Conservation (phyloP, 1,139 yeast genomes). For the Kluyveromyces sp. region DNA sequence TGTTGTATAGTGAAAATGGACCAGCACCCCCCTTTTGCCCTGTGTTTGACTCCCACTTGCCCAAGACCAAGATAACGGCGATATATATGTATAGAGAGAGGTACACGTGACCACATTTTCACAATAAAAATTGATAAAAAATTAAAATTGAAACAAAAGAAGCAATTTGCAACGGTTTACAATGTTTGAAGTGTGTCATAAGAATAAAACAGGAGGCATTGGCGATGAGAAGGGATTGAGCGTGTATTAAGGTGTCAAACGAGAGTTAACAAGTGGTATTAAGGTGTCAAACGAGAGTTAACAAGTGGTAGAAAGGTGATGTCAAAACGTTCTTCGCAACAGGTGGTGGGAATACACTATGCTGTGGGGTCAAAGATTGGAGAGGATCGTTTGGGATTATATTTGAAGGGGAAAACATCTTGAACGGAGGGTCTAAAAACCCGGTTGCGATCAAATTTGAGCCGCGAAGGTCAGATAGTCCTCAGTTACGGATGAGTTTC, state of each 20-base stretch:
- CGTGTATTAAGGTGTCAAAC: neutral
- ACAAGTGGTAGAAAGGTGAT: neutral
- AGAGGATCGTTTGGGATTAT: slow-evolving; percentile 95
- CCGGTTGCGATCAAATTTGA: slow-evolving; percentile 73
- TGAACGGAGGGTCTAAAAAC: slow-evolving; percentile 39
- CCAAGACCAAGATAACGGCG: too few relatives aligned
- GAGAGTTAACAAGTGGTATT: too few relatives aligned
- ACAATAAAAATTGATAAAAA: too few relatives aligned
- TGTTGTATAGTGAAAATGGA: too few relatives aligned
- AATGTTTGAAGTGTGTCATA: too few relatives aligned
- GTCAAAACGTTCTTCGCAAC: slow-evolving; percentile 19
- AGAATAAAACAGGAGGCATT: neutral
- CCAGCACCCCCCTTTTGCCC: too few relatives aligned
- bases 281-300: too few relatives aligned
- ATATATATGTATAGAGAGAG: too few relatives aligned
- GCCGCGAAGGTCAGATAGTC: slow-evolving; percentile 94
- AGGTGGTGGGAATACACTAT: slow-evolving; percentile 69
- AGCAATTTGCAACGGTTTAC: too few relatives aligned
- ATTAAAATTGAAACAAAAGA: too few relatives aligned
- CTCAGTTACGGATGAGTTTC: slow-evolving; percentile 93
- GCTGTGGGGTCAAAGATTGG: slow-evolving; percentile 96
- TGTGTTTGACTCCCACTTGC: too few relatives aligned
- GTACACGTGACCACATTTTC: too few relatives aligned
- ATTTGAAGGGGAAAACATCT: slow-evolving; percentile 85
- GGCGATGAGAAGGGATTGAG: neutral